A percentile compares a stretch with the other conserved stretches of the same genome.
These are phyloP conservation scores for Fragaria iinumae DNA, from an alignment of 306 rosid genomes.

Conservation along the genomic window DNA sequence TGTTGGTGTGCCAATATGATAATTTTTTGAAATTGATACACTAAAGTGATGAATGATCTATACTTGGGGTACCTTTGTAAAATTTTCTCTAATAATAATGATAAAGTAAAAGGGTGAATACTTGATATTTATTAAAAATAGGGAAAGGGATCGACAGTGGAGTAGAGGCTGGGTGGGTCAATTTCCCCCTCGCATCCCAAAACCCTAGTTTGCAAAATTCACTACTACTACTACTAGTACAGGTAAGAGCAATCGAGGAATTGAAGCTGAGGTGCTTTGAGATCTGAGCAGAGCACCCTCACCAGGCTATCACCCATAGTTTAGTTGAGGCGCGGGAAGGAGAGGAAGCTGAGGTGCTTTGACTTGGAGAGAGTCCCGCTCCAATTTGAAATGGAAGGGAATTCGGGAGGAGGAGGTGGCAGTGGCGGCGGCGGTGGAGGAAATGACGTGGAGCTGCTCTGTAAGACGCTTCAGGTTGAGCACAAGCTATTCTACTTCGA, in stretches of 20 bases:
- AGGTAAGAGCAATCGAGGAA: background rate
- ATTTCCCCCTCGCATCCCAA: conserved; percentile 24
- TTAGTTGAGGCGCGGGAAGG: background rate
- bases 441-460: conserved; percentile 85
- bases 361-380: background rate
- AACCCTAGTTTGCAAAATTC: conserved; percentile 18
- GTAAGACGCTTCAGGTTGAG: conserved; percentile 96
- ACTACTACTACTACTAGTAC: background rate
- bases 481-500: conserved; percentile 99
- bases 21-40: too few species aligned
- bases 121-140: background rate
- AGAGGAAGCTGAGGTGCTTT: background rate
- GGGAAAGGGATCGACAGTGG: background rate
- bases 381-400: conserved; percentile 60
- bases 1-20: too few species aligned
- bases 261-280: background rate
- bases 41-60: too few species aligned
- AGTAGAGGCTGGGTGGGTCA: conserved; percentile 12
- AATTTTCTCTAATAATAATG: too few species aligned
- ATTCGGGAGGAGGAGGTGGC: conserved; percentile 27
- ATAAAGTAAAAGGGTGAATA: too few species aligned
- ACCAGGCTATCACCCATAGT: background rate
- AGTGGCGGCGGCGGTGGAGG: conserved; percentile 37
- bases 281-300: background rate
- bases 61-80: too few species aligned